These are phyloP conservation scores for Candida verbasci DNA, from an alignment of 805 yeast species.

Conservation along the genomic window DNA sequence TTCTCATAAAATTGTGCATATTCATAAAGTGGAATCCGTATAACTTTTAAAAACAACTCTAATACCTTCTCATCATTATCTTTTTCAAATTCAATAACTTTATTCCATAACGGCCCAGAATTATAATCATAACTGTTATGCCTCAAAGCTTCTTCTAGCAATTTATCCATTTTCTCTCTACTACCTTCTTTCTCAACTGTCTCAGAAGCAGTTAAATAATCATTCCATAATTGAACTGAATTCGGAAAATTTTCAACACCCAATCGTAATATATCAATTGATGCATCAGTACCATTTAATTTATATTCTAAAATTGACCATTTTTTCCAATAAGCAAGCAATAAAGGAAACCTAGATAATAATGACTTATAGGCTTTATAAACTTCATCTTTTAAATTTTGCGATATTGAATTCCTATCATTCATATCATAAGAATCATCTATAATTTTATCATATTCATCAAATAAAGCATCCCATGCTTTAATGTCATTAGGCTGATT, in stretches of 20 bases:
- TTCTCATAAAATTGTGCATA: slow-evolving; percentile 71
- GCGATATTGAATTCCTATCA: slow-evolving; percentile 9
- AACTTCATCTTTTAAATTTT: slow-evolving; percentile 17
- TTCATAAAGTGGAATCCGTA: slow-evolving; percentile 74
- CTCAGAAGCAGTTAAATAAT: slow-evolving; percentile 52
- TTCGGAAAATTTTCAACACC: slow-evolving; percentile 50
- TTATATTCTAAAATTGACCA: slow-evolving; percentile 54
- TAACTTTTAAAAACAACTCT: slow-evolving; percentile 41
- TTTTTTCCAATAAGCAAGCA: slow-evolving; percentile 61
- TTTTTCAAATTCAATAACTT: slow-evolving; percentile 60
- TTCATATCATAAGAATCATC: slow-evolving; percentile 11
- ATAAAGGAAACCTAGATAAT: slow-evolving; percentile 52
- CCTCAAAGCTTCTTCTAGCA: slow-evolving; percentile 44
- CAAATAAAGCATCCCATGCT: slow-evolving; percentile 38
- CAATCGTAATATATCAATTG: slow-evolving; percentile 41
- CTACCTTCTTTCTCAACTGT: slow-evolving; percentile 27
- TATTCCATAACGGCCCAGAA: slow-evolving; percentile 82
- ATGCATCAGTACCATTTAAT: slow-evolving; percentile 46
- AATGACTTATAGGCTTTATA: slow-evolving; percentile 24
- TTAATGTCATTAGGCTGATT: slow-evolving; percentile 26
- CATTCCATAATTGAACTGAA: slow-evolving; percentile 66
- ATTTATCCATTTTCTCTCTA: slow-evolving; percentile 40
- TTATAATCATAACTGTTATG: slow-evolving; percentile 67
- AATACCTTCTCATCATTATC: slow-evolving; percentile 28
- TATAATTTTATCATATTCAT: slow-evolving; percentile 19